These are phyloP conservation scores for Lipomyces kockii DNA, from an alignment of 805 yeast species.

Conservation along the genomic window DNA sequence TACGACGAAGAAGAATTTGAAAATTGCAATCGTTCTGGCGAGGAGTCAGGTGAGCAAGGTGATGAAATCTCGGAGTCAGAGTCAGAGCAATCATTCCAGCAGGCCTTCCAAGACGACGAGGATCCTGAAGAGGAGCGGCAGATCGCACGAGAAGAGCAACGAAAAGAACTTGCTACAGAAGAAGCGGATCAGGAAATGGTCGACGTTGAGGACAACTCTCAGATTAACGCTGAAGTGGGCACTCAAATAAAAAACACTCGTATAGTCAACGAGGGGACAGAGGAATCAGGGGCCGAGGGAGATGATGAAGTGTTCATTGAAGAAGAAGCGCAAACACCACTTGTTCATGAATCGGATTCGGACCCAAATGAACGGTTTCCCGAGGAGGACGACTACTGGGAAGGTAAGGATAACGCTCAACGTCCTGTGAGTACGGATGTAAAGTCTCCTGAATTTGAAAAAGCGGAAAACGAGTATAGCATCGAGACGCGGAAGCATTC, in stretches of 20 bases:
- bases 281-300: background rate
- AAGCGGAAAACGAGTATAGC: background rate
- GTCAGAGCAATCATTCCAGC: constrained; percentile 5
- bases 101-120: constrained; percentile 21
- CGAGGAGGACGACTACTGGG: constrained; percentile 27
- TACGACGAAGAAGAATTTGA: constrained; percentile 12
- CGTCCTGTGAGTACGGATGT: background rate
- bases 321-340: constrained; percentile 26
- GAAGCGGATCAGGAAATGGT: constrained; percentile 6
- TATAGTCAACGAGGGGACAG: background rate
- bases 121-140: constrained; percentile 14
- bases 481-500: background rate
- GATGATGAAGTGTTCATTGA: constrained; percentile 26
- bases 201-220: background rate
- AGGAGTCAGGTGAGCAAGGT: background rate
- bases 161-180: constrained; percentile 15
- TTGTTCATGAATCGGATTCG: constrained; percentile 31
- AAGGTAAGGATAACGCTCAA: background rate
- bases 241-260: background rate
- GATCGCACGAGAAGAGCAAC: constrained; percentile 13
- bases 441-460: background rate
- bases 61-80: background rate
- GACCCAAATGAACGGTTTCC: constrained; percentile 28
- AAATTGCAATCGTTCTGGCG: background rate
- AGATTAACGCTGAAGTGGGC: background rate